A percentile compares a stretch with the other conserved stretches of the same genome.
These are phyloP conservation scores for Amylostereum areolatum DNA, from an alignment of 1,284 basidiomycete genomes.

Conservation along the genomic window DNA sequence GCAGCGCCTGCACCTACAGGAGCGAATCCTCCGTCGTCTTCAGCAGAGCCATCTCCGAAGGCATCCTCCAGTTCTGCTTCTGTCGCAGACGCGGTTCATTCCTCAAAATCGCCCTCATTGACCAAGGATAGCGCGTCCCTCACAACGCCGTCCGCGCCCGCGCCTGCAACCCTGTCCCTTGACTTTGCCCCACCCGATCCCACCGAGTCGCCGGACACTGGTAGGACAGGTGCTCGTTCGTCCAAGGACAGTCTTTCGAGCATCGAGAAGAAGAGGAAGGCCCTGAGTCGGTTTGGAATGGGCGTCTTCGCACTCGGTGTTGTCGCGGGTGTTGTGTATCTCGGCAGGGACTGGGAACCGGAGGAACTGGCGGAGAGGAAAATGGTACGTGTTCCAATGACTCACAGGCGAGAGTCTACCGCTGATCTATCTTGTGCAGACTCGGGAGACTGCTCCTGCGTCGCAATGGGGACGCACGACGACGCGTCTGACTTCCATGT, in stretches of 20 bases:
- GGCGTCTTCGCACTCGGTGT: slow-evolving; percentile 44
- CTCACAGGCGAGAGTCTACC: too few species aligned
- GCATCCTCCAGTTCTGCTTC: too few species aligned
- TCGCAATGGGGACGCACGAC: slow-evolving; percentile 59
- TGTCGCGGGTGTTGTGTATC: slow-evolving; percentile 31
- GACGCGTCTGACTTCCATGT: slow-evolving; percentile 52
- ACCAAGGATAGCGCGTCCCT: too few species aligned
- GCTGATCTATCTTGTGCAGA: slow-evolving; percentile 26
- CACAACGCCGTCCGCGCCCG: neutral
- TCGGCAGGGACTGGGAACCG: slow-evolving; percentile 28
- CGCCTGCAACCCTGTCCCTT: neutral
- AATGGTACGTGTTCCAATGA: slow-evolving; percentile 33
- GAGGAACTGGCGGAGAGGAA: slow-evolving; percentile 27
- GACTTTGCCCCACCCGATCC: neutral
- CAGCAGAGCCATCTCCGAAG: too few species aligned
- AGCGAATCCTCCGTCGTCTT: too few species aligned
- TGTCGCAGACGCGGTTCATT: too few species aligned
- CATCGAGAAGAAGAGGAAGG: slow-evolving; percentile 61
- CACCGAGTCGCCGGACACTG: neutral
- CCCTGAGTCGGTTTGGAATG: slow-evolving; percentile 44
- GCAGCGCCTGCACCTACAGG: too few species aligned
- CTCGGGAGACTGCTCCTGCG: slow-evolving; percentile 47
- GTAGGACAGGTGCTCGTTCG: slow-evolving; percentile 63
- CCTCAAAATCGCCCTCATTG: too few species aligned
- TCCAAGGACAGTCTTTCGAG: slow-evolving; percentile 67